Evolutionary conservation across 1,139 yeast species (phyloP), one percentile per base, ranked within the genome.

Genomic region (Geotrichum reessii): DNA sequence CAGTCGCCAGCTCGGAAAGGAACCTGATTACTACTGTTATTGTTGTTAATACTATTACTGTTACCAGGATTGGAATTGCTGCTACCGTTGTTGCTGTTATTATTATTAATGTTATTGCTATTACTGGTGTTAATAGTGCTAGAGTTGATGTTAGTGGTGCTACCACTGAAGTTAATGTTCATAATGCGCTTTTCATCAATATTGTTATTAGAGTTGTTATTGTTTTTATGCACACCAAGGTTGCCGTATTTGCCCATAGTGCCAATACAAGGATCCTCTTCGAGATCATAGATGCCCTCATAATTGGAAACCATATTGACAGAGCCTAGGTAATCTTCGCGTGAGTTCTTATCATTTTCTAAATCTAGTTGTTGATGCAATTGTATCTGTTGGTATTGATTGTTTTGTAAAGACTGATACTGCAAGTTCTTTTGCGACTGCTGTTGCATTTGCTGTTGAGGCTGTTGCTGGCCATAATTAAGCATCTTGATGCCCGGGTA

Each of bases 1-100:
- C 97, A 92, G 73, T 92, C 98, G 52, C 98, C 97, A 1, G 97
- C 97, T 67, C 97, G 81, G 73, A 92, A 92, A 17, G 97, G 97
- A 12, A 91, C 95, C 62, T 80, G 76, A 51, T 76, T 74, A 12
- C 52, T 42, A 53, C 25, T 37, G 8, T 47, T 51, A 55, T 53
- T 56, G 54, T 47, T 51, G 56, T 52, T 53, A 53, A 52, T 58
- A 51, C 53, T 55, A 48, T 31, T 47, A 47, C 40, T 47, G 56
- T 47, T 52, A 49, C 53, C 57, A 31, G 42, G 14, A 14, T 47
- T 57, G 37, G 44, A 44, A 42, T 25, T 50, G 46, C 47, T 59
- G 28, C 24, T 60, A 47, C 6, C 46, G 52, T 25, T 44, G 33
- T 44, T 55, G 33, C 52, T 22, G 27, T 17, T 40, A 50, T 25